A percentile compares a stretch with the other conserved stretches of the same genome.
Conservation (phyloP, 2,329 filamentous ascomycete genomes). For the Zopfia rhizophila region DNA sequence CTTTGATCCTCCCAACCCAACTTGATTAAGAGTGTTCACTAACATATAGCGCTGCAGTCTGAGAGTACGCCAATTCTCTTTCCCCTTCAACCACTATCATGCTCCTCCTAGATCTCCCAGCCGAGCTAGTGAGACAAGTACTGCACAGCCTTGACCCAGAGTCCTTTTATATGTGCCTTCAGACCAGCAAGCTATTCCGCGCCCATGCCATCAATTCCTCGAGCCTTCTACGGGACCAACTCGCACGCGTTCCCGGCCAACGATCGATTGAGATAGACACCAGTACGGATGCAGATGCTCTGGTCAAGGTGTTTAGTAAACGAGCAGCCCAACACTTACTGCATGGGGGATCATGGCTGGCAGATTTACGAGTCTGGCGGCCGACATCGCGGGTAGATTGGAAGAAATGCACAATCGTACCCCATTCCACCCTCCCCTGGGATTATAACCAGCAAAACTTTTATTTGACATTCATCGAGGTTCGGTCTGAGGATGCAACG, state of each 20-base stretch:
- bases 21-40: too few species aligned
- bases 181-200: constrained; percentile 28
- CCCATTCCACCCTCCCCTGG: constrained; percentile 6
- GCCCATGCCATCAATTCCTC: constrained; percentile 29
- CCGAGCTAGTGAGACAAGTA: constrained; percentile 31
- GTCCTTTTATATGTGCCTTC: constrained; percentile 31
- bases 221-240: constrained; percentile 24
- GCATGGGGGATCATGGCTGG: constrained; percentile 13
- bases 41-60: too few species aligned
- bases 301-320: constrained; percentile 15
- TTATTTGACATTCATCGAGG: constrained; percentile 20
- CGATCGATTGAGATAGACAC: not conserved
- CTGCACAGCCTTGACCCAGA: constrained; percentile 31
- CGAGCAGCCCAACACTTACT: constrained; percentile 18
- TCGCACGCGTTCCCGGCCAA: constrained; percentile 22
- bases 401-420: constrained; percentile 16
- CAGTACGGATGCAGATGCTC: constrained; percentile 1
- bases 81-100: too few species aligned
- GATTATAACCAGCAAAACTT: not conserved
- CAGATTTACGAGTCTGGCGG: constrained; percentile 18
- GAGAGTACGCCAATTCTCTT: too few species aligned
- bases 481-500: constrained; percentile 7
- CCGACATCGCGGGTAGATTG: constrained; percentile 9
- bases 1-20: too few species aligned
- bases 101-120: constrained; percentile 29